Conservation (phyloP, 2,329 filamentous ascomycete species). For the Aspergillus candidus region DNA sequence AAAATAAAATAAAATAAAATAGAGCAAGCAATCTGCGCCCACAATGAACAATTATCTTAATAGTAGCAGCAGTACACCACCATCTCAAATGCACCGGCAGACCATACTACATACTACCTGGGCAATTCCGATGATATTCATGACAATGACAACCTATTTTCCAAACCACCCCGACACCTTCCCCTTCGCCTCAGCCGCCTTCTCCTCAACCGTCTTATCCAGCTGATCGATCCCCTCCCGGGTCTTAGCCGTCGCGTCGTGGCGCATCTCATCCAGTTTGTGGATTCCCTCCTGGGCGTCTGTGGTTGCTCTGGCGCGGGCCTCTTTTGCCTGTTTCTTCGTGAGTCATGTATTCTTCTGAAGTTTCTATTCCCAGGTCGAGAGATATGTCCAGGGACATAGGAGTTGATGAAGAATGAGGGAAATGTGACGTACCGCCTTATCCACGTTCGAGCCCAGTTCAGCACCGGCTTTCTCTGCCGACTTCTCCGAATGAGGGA, state of each 20-base stretch:
- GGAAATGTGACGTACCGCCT: conserved; percentile 51
- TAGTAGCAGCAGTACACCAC: too few relatives aligned
- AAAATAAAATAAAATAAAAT: too few relatives aligned
- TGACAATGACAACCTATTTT: conserved; percentile 17
- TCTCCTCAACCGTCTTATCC: conserved; percentile 74
- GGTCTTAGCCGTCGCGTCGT: conserved; percentile 54
- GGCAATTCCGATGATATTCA: background rate
- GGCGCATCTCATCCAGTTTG: conserved; percentile 56
- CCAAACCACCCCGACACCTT: conserved; percentile 84
- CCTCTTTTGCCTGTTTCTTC: conserved; percentile 27
- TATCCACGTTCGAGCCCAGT: conserved; percentile 62
- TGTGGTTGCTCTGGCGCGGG: conserved; percentile 56
- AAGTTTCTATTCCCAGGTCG: background rate
- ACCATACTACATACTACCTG: too few relatives aligned
- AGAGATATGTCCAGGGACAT: background rate
- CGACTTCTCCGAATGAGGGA: conserved; percentile 63
- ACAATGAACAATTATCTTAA: too few relatives aligned
- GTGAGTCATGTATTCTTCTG: background rate
- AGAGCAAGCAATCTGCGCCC: too few relatives aligned
- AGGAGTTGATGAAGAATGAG: background rate
- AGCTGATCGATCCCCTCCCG: conserved; percentile 60
- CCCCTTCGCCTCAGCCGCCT: conserved; percentile 74
- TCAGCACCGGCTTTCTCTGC: conserved; percentile 56
- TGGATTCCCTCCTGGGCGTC: conserved; percentile 54
- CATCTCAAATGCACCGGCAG: too few relatives aligned